Evolutionary conservation across 2,329 filamentous ascomycete genomes (phyloP).

Genomic region (Ceratocystis cubensis): DNA sequence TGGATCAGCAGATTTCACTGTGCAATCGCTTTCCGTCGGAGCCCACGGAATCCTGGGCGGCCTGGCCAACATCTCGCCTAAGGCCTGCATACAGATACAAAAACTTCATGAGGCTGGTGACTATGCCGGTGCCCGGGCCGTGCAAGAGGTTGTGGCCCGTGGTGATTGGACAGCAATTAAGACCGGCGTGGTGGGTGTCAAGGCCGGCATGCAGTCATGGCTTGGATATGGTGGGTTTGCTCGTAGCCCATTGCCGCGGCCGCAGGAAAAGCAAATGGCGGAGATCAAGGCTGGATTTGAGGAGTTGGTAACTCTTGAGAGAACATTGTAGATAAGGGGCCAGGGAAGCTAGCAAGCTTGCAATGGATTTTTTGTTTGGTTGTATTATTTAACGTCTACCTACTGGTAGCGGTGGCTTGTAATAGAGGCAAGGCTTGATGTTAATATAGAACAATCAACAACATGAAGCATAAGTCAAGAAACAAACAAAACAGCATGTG

Average conservation of each 20-base stretch:
- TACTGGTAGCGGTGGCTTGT: too few relatives aligned
- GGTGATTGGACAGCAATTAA: constrained; percentile 37
- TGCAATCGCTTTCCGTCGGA: constrained; percentile 31
- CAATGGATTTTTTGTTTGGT: too few relatives aligned
- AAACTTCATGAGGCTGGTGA: constrained; percentile 28
- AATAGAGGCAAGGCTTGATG: too few relatives aligned
- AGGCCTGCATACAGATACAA: constrained; percentile 29
- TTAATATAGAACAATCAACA: too few relatives aligned
- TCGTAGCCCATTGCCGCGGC: constrained; percentile 30
- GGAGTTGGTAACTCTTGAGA: constrained; percentile 28
- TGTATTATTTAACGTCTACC: too few relatives aligned
- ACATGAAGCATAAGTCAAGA: not conserved
- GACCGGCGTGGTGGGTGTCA: constrained; percentile 39
- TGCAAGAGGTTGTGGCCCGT: constrained; percentile 34
- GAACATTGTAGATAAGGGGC: constrained; percentile 15
- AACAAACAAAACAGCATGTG: not conserved
- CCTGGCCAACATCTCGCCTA: constrained; percentile 31
- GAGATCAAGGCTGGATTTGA: constrained; percentile 30
- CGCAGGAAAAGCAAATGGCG: constrained; percentile 28
- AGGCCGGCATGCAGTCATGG: constrained; percentile 34
- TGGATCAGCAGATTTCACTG: constrained; percentile 34
- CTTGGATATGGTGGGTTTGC: constrained; percentile 32
- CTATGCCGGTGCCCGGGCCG: constrained; percentile 28
- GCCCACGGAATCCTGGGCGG: constrained; percentile 33
- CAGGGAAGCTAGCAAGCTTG: too few relatives aligned